These are phyloP conservation scores for Nelumbo lutea DNA, from an alignment of 164 flowering plant genomes.

Conservation along the genomic window DNA sequence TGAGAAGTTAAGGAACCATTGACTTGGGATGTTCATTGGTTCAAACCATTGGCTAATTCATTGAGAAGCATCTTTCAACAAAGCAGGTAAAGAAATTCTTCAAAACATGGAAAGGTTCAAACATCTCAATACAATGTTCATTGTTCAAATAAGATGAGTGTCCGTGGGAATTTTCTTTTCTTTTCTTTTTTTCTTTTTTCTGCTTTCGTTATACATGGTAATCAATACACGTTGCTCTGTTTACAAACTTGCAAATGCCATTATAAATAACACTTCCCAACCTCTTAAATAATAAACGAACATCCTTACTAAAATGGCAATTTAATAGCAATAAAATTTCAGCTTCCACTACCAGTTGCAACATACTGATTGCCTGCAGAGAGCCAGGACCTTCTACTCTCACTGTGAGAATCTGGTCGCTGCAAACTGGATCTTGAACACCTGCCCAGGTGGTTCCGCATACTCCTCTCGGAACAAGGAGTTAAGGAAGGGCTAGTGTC, in stretches of 20 bases:
- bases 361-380: conserved; percentile 50
- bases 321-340: conserved; percentile 5
- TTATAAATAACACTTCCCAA: neutral
- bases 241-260: conserved; percentile 14
- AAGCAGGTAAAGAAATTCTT: too few species aligned
- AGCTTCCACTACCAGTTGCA: conserved; percentile 45
- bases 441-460: conserved; percentile 32
- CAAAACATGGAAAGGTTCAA: too few species aligned
- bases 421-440: conserved; percentile 46
- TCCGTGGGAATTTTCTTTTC: neutral
- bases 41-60: too few species aligned
- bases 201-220: neutral
- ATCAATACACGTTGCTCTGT: conserved; percentile 6
- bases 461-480: conserved; percentile 29
- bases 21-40: too few species aligned
- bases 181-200: too few species aligned
- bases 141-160: neutral
- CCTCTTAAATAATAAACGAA: conserved; percentile 5
- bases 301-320: neutral
- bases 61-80: too few species aligned
- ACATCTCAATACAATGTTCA: neutral
- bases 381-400: conserved; percentile 58
- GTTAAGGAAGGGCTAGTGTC: conserved; percentile 44
- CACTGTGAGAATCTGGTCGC: conserved; percentile 54
- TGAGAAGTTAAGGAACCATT: too few species aligned